Base-by-base conservation (phyloP, 768 basidiomycete genomes). In the Suillus subaureus region DNA sequence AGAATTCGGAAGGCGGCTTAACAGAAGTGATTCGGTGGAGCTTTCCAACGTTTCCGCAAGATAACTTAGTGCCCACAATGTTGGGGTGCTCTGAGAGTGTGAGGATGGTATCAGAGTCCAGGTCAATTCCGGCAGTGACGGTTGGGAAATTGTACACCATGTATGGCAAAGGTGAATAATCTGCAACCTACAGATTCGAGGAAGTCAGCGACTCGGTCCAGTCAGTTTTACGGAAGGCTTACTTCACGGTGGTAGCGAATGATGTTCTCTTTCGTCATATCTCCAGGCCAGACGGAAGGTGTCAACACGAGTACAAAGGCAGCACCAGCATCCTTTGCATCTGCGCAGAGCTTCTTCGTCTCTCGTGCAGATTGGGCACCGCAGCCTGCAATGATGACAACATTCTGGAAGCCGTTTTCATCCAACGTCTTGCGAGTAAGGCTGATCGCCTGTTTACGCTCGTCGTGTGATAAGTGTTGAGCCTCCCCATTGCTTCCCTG, bases 71-170 rank as follows among this genome's bases (percentile, higher is more conserved):
- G 65, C 94, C 94, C 66, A 94, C 90, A 69, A 93, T 92, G 77
- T 95, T 94, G 7, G 91, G 91, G 73, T 94, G 93, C 54, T 84
- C 76, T 4, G 90, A 88, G 40, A 96, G 83, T 21, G 82, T 79
- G 60, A 81, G 81, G 70, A 96, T 84, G 61, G 84, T 83, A 74
- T 95, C 93, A 0, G 92, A 93, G 74, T 93, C 90, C 45, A 96
- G 86, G 73, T 96, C 91, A 66, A 91, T 85, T 16, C 94, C 93
- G 1, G 93, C 89, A 16, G 90, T 90, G 62, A 91, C 92, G 56
- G 80, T 82, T 51, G 93, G 91, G 79, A 94, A 94, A 78, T 95
- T 95, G 81, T 95, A 95, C 60, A 95, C 85, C 85, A 93, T 86
- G 9, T 84, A 85, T 4, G 89, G 89, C 49, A 92, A 86, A 47